phyloP scores from a whole-genome alignment of 1,139 yeast genomes.

The Casaregolazyma suthepensis region DNA sequence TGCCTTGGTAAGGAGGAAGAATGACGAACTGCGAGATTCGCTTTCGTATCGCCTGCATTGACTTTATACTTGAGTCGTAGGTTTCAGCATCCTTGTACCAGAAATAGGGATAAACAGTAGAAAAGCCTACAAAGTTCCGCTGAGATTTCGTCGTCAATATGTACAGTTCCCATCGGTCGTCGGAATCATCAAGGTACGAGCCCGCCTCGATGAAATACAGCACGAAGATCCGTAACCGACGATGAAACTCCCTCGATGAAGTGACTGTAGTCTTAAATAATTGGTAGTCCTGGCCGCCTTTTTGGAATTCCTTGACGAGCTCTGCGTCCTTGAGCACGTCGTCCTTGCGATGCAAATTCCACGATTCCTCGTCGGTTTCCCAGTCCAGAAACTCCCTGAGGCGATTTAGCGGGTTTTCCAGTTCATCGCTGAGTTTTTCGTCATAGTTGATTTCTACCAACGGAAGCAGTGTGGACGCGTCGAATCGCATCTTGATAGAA shows the following conservation, averaged over 20 bases:
- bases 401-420: constrained; percentile 43
- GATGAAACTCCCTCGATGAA: constrained; percentile 46
- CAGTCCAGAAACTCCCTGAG: constrained; percentile 54
- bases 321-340: constrained; percentile 35
- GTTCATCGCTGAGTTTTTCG: constrained; percentile 39
- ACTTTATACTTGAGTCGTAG: constrained; percentile 44
- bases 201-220: constrained; percentile 91
- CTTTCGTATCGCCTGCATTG: constrained; percentile 40
- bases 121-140: constrained; percentile 59
- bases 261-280: constrained; percentile 37
- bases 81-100: constrained; percentile 52
- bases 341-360: constrained; percentile 44
- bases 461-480: constrained; percentile 49
- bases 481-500: constrained; percentile 44
- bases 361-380: constrained; percentile 47
- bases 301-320: constrained; percentile 25
- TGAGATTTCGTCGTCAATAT: constrained; percentile 31
- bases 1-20: constrained; percentile 67
- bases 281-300: constrained; percentile 19
- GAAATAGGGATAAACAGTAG: constrained; percentile 83
- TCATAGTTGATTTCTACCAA: constrained; percentile 51
- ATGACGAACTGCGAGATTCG: constrained; percentile 85
- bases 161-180: constrained; percentile 64
- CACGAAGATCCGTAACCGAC: constrained; percentile 71
- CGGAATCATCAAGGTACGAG: constrained; percentile 70